A percentile compares a stretch with the other conserved stretches of the same genome.
Conservation (phyloP, 208 protist species). For the Acanthamoeba royreba region DNA sequence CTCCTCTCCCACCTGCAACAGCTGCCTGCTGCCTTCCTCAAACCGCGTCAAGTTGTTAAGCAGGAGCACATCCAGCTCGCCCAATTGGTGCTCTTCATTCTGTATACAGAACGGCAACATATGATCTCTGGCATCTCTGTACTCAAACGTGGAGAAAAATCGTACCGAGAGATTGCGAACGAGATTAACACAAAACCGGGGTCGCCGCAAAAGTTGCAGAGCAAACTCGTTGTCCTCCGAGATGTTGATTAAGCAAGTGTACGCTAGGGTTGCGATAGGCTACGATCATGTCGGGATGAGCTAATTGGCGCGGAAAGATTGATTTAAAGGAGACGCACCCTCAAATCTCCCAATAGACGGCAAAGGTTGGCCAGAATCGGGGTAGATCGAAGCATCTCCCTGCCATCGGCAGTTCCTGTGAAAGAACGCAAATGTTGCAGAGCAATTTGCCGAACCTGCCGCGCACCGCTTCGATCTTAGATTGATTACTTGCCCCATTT, state of each 20-base stretch:
- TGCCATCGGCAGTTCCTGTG: background rate
- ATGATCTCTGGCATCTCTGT: too few species aligned
- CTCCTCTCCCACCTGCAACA: slow-evolving; percentile 38
- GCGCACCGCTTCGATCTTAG: background rate
- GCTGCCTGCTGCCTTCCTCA: slow-evolving; percentile 16
- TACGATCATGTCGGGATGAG: background rate
- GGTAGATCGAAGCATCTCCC: background rate
- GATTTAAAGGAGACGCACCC: background rate
- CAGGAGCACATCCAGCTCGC: background rate
- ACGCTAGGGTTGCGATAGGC: slow-evolving; percentile 20
- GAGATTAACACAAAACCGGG: background rate
- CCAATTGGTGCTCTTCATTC: slow-evolving; percentile 41
- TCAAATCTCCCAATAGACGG: background rate
- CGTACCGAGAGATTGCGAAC: slow-evolving; percentile 28
- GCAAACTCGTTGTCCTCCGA: slow-evolving; percentile 35
- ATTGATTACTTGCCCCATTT: too few species aligned
- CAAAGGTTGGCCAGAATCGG: background rate
- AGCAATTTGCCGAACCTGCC: slow-evolving; percentile 36
- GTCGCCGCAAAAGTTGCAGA: background rate
- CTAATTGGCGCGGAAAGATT: background rate
- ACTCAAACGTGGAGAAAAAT: background rate
- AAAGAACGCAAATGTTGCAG: slow-evolving; percentile 1
- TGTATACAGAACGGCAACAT: background rate
- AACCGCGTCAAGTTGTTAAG: slow-evolving; percentile 24
- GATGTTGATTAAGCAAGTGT: slow-evolving; percentile 46